Evolutionary conservation across 1,284 basidiomycete species (phyloP).

Genomic region (Ganoderma sinense): DNA sequence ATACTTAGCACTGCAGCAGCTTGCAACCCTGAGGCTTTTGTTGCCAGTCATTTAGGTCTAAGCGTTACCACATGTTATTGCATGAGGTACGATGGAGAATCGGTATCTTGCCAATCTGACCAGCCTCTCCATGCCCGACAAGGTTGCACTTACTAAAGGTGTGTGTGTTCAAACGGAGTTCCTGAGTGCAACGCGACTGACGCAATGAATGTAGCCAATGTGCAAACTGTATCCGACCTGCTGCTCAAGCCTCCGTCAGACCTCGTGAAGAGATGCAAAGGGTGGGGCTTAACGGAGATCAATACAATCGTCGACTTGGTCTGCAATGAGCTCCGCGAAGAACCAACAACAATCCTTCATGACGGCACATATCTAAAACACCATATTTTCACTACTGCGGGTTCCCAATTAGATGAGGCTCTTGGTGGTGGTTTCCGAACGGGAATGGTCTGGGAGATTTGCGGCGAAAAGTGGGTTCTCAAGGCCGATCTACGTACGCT

Average conservation of each 20-base stretch:
- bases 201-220: conserved; percentile 25
- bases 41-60: neutral
- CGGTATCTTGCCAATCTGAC: conserved; percentile 16
- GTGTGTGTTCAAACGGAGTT: neutral
- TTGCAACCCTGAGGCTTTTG: neutral
- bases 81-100: conserved; percentile 15
- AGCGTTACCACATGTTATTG: neutral
- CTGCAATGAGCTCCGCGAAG: conserved; percentile 47
- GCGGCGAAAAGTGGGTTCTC: conserved; percentile 79
- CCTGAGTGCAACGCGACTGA: neutral
- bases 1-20: neutral
- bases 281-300: conserved; percentile 49
- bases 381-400: conserved; percentile 73
- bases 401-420: conserved; percentile 65
- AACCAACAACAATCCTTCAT: conserved; percentile 47
- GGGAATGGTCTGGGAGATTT: conserved; percentile 84
- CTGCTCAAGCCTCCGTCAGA: conserved; percentile 56
- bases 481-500: too few relatives aligned
- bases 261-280: conserved; percentile 58
- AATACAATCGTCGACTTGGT: conserved; percentile 50
- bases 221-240: conserved; percentile 54
- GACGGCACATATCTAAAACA: conserved; percentile 45
- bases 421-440: conserved; percentile 81
- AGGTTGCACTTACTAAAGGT: conserved; percentile 31
- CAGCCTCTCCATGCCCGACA: conserved; percentile 25